Evolutionary conservation across 73 alveolate genomes (phyloP).

Genomic region (Paramecium biaurelia): DNA sequence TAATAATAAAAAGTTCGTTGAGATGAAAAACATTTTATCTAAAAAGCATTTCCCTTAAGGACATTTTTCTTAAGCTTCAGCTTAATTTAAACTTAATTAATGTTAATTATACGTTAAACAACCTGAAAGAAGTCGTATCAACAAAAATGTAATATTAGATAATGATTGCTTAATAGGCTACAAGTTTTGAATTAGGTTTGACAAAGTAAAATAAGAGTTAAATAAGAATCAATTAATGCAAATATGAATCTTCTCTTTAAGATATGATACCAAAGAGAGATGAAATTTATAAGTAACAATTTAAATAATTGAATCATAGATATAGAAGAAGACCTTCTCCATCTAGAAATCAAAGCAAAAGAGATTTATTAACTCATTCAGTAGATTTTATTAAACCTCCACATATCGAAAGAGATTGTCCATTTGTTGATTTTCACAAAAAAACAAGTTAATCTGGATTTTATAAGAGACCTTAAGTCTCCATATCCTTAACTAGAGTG

Average conservation of each 20-base stretch:
- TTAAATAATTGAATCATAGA: neutral
- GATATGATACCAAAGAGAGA: neutral
- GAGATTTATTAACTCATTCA: neutral
- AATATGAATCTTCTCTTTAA: neutral
- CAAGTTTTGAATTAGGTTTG: neutral
- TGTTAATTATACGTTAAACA: neutral
- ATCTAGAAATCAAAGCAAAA: neutral
- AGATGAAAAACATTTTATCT: neutral
- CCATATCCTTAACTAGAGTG: neutral
- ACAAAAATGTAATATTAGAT: neutral
- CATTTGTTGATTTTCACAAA: neutral
- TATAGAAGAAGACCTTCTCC: neutral
- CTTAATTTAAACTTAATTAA: neutral
- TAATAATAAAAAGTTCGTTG: neutral
- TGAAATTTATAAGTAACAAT: neutral
- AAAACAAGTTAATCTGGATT: conserved; percentile 28
- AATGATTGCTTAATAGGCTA: neutral
- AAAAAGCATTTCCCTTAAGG: conserved; percentile 26
- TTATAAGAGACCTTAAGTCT: neutral
- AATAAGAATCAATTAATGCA: neutral
- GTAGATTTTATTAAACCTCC: neutral
- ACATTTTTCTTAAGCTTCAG: neutral
- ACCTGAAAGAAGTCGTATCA: neutral
- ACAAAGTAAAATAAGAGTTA: neutral
- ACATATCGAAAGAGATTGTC: neutral